These are phyloP conservation scores for Blastocystis sp. DNA, from an alignment of 352 stramenopile genomes.

Conservation along the genomic window DNA sequence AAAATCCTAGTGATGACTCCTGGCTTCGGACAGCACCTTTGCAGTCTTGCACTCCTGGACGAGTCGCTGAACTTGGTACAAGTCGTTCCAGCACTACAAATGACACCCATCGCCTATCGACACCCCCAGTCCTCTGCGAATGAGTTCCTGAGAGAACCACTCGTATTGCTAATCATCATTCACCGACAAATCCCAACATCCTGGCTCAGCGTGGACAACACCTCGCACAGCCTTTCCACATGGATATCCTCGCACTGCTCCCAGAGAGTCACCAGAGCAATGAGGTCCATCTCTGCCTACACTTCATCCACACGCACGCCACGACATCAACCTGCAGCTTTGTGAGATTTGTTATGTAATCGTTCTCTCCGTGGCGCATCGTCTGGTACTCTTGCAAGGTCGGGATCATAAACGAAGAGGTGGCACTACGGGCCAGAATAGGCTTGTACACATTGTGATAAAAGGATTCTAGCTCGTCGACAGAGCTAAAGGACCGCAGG, in stretches of 20 bases:
- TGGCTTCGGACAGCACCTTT: neutral
- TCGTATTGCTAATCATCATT: neutral
- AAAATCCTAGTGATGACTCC: neutral
- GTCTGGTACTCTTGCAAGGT: neutral
- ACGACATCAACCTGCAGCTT: neutral
- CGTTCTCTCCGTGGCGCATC: neutral
- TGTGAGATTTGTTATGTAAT: neutral
- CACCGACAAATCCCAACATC: neutral
- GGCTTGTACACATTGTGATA: neutral
- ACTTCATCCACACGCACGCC: neutral
- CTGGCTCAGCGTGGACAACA: neutral
- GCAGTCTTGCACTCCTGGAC: neutral
- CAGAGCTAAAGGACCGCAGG: neutral
- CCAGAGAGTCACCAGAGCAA: neutral
- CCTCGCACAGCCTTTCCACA: neutral
- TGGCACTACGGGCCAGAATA: neutral
- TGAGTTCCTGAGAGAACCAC: neutral
- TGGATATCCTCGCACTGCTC: neutral
- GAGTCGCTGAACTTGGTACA: neutral
- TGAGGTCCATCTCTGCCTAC: neutral
- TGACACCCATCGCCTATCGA: neutral
- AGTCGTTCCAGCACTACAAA: slow-evolving; percentile 15
- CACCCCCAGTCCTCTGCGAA: neutral
- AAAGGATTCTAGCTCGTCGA: neutral
- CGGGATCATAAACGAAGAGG: neutral